Percentiles rank a stretch among this genome's conserved stretches.
Conservation (phyloP, 179 eudicot genomes). For the Gypsophila paniculata region DNA sequence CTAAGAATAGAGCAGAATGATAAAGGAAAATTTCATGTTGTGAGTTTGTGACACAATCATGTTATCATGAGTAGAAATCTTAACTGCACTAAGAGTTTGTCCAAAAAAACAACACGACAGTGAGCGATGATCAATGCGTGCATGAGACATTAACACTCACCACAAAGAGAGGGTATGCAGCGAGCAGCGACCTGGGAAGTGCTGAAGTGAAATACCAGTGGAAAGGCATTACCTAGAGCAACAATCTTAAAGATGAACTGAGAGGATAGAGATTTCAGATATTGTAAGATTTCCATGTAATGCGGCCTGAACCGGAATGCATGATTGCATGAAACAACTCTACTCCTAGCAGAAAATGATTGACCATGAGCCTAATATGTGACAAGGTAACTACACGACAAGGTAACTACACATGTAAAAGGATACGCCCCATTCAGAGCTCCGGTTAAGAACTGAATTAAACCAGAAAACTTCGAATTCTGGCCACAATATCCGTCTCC, state of each 20-base stretch:
- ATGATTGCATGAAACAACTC: background rate
- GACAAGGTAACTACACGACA: conserved; percentile 12
- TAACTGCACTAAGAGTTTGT: no score
- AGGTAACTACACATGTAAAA: conserved; percentile 27
- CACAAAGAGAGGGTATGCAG: conserved; percentile 83
- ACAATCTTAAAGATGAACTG: conserved; percentile 40
- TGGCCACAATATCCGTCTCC: conserved; percentile 83
- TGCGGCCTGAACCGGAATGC: background rate
- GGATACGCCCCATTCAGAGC: conserved; percentile 99
- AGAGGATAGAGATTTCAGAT: conserved; percentile 16
- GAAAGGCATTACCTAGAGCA: conserved; percentile 64
- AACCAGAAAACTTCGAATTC: conserved; percentile 95
- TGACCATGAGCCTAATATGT: background rate
- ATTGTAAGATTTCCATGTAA: background rate
- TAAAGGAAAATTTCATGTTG: background rate
- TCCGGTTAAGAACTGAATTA: conserved; percentile 81
- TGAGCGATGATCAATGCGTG: background rate
- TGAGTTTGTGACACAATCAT: no score
- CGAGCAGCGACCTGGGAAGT: conserved; percentile 87
- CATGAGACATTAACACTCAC: conserved; percentile 44
- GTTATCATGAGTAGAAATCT: no score
- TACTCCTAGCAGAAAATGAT: background rate
- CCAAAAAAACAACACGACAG: background rate
- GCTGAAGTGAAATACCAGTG: conserved; percentile 99
- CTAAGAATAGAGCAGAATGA: background rate